Evolutionary conservation across 164 flowering plant genomes (phyloP).

Genomic region (Stephania cephalantha): DNA sequence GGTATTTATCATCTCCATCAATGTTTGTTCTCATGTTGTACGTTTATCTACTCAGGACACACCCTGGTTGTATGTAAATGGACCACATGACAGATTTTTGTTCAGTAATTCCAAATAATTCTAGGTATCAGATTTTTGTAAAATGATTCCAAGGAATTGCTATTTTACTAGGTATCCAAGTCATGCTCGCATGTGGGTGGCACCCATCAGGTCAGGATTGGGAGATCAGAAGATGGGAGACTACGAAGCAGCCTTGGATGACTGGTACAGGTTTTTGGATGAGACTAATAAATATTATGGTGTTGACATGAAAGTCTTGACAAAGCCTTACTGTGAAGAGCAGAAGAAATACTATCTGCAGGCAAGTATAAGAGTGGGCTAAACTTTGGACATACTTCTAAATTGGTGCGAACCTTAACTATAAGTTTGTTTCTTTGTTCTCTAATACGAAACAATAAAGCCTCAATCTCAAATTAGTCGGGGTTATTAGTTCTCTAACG

Average conservation of each 20-base stretch:
- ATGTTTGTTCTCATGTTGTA: neutral
- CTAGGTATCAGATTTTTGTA: neutral
- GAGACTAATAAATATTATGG: conserved; percentile 74
- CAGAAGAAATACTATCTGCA: conserved; percentile 83
- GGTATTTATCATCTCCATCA: no score
- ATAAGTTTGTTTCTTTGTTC: neutral
- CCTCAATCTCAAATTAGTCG: no score
- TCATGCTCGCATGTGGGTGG: conserved; percentile 98
- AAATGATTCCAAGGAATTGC: conserved; percentile 3
- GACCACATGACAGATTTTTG: neutral
- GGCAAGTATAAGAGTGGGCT: conserved; percentile 29
- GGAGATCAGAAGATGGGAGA: conserved; percentile 66
- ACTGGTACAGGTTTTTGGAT: conserved; percentile 63
- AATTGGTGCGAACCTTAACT: neutral
- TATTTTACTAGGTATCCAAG: conserved; percentile 77
- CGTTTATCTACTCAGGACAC: neutral
- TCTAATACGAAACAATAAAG: no score
- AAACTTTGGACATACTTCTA: neutral
- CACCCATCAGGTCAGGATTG: conserved; percentile 76
- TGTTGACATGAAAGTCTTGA: conserved; percentile 77
- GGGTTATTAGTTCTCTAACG: no score
- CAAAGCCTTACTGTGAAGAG: conserved; percentile 71
- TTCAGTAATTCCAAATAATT: neutral
- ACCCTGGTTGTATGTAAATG: neutral
- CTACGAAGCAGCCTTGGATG: conserved; percentile 64